Base-by-base conservation (phyloP, 345 rosid species). In the Laguncularia racemosa region DNA sequence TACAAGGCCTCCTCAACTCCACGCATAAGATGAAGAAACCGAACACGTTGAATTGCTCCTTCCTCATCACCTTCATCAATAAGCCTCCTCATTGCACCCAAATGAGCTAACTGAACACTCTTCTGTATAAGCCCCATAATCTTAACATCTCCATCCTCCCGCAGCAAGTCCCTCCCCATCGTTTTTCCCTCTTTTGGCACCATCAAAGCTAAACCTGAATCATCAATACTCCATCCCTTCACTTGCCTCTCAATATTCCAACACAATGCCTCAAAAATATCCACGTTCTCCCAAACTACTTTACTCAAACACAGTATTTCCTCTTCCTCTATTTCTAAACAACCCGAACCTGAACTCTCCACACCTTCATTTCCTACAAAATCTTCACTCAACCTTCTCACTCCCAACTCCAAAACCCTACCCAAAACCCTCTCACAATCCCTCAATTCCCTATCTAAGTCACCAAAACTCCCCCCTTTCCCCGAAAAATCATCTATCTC, bases 1-100 rank as follows among this genome's bases (percentile, higher is more conserved):
- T 86, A 86, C 58, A 76, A 79, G 45, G 70, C 71, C 57, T 81
- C 91, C 63, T 80, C 91, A 33, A 89, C 80, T 43, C 96, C 93
- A 63, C 67, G 73, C 61, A 71, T 82, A 62, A 84, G 68, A 55
- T 77, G 89, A 66, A 89, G 91, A 76, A 72, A 86, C 48, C 77
- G 86, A 71, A 89, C 76, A 55, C 44, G 81, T 48, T 78, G 66
- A 66, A 80, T 63, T 0, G 88, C 89, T 13, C 80, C 77, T 44
- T 78, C 84, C 63, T 66, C 88, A 52, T 83, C 81, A 4, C 65
- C 89, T 46, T 68, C 73, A 54, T 66, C 64, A 55, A 82, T 20
- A 26, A 71, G 67, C 53, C 62, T 67, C 53, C 65, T 73, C 69
- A 86, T 73, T 33, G 89, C 85, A 74, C 76, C 84, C 78, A 92